Evolutionary conservation across 148 eudicot species (phyloP), one percentile per base, ranked within the genome.

Genomic region (Arbutus unedo): DNA sequence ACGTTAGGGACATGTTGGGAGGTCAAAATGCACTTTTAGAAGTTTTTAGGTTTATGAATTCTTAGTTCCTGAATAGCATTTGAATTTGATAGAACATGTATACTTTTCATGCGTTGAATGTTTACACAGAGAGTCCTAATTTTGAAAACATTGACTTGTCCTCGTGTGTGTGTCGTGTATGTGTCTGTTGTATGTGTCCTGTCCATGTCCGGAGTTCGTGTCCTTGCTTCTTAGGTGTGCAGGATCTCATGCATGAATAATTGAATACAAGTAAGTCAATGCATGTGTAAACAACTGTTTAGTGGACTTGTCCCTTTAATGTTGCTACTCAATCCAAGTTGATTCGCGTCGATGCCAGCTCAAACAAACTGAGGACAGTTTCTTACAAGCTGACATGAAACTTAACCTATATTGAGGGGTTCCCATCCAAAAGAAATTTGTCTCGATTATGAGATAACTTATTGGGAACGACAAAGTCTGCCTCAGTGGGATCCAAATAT

Each of bases 211-310:
- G 23, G 21, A 2, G 60, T 55, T n/a, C 19, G 21, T 57, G 19
- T 57, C 23, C 64, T 57, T 57, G 64, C 23, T 57, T 57, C 64
- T 18, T 18, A 57, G 64, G 23, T 57, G 21, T 23, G 70, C 13
- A 64, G 8, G 72, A 67, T 31, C 45, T 67, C 72, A 31, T 67
- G 72, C 72, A 31, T 67, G 72, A 64, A 64, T 64, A 60, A 6
- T n/a, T 21, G 41, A 23, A n/a, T 11, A 21, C 3, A 4, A 31
- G 31, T 13, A 67, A 67, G 16, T 67, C 13, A 2, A 67, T 10
- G 16, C 72, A 31, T 67, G 6, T 31, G 41, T 38, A 31, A 11
- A 13, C 16, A 19, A 59, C 18, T 15, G 5, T 18, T 59, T 59
- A 59, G 66, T 59, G 13, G 57, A 15, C 57, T 66, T 66, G 41